Conservation (phyloP, 345 rosid genomes). For the Acer yangbiense region DNA sequence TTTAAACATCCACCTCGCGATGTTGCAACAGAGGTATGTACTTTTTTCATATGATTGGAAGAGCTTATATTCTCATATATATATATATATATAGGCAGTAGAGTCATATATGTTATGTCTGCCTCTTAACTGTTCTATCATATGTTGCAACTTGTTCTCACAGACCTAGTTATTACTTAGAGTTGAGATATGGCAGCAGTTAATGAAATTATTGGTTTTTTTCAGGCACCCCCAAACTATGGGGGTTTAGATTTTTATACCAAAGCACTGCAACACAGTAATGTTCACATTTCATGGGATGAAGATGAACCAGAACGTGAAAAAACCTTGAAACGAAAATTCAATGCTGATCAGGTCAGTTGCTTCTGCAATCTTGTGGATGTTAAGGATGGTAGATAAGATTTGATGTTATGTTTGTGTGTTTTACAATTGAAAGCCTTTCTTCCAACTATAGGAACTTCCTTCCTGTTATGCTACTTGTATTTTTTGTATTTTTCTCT, state of each 20-base stretch:
- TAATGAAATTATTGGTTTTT: slow-evolving; percentile 16
- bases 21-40: slow-evolving; percentile 75
- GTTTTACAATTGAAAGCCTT: not conserved
- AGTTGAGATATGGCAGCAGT: not conserved
- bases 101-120: not conserved
- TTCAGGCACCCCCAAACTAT: slow-evolving; percentile 72
- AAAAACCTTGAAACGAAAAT: slow-evolving; percentile 72
- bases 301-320: slow-evolving; percentile 92
- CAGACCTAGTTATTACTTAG: not conserved
- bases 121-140: not conserved
- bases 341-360: slow-evolving; percentile 74
- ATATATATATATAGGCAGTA: not conserved
- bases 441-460: not conserved
- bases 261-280: slow-evolving; percentile 83
- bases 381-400: not conserved
- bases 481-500: not conserved
- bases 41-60: slow-evolving; percentile 1
- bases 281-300: slow-evolving; percentile 82
- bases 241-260: slow-evolving; percentile 78
- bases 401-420: not conserved
- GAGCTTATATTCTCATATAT: not conserved
- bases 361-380: not conserved
- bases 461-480: not conserved
- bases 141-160: slow-evolving; percentile 2
- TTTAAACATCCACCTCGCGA: slow-evolving; percentile 90